Conservation (phyloP, 176 grass and related monocot genomes). For the Bothriochloa decipiens region DNA sequence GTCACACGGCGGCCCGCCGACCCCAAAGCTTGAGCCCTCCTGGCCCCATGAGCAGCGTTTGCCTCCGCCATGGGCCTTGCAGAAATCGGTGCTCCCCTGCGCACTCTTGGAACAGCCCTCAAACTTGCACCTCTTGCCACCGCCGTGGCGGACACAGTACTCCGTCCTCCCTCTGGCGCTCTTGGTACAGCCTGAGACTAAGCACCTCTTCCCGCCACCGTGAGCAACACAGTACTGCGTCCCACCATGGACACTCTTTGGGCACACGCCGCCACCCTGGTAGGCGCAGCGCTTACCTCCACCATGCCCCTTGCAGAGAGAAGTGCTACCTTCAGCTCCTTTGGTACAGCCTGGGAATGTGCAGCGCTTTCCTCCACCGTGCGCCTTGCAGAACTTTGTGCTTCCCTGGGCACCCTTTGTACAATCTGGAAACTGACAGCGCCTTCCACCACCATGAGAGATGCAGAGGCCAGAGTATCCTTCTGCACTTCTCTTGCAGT, state of each 20-base stretch:
- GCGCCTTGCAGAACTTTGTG: slow-evolving; percentile 78
- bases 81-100: slow-evolving; percentile 73
- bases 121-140: slow-evolving; percentile 63
- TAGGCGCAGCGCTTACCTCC: slow-evolving; percentile 78
- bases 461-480: slow-evolving; percentile 77
- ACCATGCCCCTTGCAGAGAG: slow-evolving; percentile 77
- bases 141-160: slow-evolving; percentile 75
- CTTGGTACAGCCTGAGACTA: slow-evolving; percentile 58
- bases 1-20: slow-evolving; percentile 46
- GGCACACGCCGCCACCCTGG: slow-evolving; percentile 69
- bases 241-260: slow-evolving; percentile 72
- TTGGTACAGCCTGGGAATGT: slow-evolving; percentile 71
- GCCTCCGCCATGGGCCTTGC: slow-evolving; percentile 66
- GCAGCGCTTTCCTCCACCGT: slow-evolving; percentile 88
- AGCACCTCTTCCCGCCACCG: slow-evolving; percentile 75
- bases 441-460: slow-evolving; percentile 72
- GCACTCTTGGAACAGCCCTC: slow-evolving; percentile 66
- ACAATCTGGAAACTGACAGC: slow-evolving; percentile 66
- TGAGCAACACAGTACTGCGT: slow-evolving; percentile 73
- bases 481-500: slow-evolving; percentile 78
- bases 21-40: slow-evolving; percentile 33
- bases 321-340: slow-evolving; percentile 84
- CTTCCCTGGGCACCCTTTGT: slow-evolving; percentile 81
- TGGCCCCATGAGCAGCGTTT: slow-evolving; percentile 63
- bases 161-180: slow-evolving; percentile 73